Conservation (phyloP, 768 basidiomycete genomes). For the Tylopilus sp. region DNA sequence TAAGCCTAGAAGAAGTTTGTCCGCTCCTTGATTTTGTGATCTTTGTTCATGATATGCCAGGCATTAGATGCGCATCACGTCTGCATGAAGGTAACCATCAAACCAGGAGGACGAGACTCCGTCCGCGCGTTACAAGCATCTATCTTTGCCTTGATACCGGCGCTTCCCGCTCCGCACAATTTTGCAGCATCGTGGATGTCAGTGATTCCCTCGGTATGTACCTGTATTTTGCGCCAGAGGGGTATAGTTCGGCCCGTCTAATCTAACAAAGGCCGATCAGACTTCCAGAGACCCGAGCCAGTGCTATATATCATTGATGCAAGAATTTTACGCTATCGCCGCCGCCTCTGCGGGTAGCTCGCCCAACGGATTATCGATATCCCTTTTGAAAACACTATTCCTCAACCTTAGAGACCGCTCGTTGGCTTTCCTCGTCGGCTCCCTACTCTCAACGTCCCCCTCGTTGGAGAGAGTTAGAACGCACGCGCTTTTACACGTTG, state of each 20-base stretch:
- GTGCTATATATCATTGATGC: constrained; percentile 58
- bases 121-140: constrained; percentile 55
- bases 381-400: constrained; percentile 64
- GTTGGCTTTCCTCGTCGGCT: constrained; percentile 75
- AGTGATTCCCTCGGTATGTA: constrained; percentile 33
- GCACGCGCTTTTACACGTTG: constrained; percentile 69
- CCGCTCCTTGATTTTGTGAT: not conserved
- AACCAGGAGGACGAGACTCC: constrained; percentile 59
- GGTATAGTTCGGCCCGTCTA: not conserved
- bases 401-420: constrained; percentile 63
- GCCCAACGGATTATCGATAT: constrained; percentile 42
- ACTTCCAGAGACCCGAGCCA: constrained; percentile 21
- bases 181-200: constrained; percentile 47
- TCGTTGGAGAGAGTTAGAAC: constrained; percentile 37
- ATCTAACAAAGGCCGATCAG: constrained; percentile 16
- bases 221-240: not conserved
- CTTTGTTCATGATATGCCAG: constrained; percentile 30
- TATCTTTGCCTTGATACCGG: constrained; percentile 48
- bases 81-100: constrained; percentile 48
- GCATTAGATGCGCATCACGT: constrained; percentile 43
- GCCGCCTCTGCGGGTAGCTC: constrained; percentile 51
- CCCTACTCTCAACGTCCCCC: constrained; percentile 47
- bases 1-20: constrained; percentile 30
- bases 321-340: constrained; percentile 61
- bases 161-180: constrained; percentile 44